Base-by-base conservation (phyloP, 176 grass and related monocot genomes). In the Musa troglodytarum region DNA sequence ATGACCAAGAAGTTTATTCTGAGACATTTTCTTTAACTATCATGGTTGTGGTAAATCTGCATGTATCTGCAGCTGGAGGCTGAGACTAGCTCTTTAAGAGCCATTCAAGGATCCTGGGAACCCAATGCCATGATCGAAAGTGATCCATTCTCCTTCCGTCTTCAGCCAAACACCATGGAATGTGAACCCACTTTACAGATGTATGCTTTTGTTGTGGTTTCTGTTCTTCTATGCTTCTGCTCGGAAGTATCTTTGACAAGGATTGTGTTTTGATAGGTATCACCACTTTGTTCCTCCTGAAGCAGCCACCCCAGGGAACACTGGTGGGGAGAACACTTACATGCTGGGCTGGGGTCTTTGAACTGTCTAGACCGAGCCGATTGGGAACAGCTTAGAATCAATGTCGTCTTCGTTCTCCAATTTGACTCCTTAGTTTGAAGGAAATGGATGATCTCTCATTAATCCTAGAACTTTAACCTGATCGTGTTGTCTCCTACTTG, bases 281-380 rank as follows among this genome's bases (percentile, higher is more conserved):
- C 83, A 90, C 12, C 93, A 88, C 61, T 88, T 92, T 87, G 75
- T 77, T 68, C 74, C 78, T 59, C 55, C 81, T 55, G 87, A 92
- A 57, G 80, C 77, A 54, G 65, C 78, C 72, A 85, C 86, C 65
- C 71, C 79, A 28, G 84, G 85, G 51, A 85, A 80, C 79, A 77
- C 56, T 10, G 69, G 81, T 76, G 85, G 70, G 50, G 93, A 96
- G 77, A 90, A 86, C 77, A 90, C 83, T 74, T 96, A 90, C 83
- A 96, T 96, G 93, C 81, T 88, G 16, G 87, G 87, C 49, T 96
- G 93, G 93, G 87, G 88, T 75, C 90, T 92, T 50, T 92, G 77
- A 96, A 20, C 54, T 70, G 22, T 58, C 11, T 67, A 58, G 0
- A 58, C 55, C 55, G 3, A 58, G 11, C 17, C 17, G 15, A 57